Percentiles rank a stretch among this genome's conserved stretches.
phyloP scores from a whole-genome alignment of 257 asterid species.

The Salvia rosmarinus region DNA sequence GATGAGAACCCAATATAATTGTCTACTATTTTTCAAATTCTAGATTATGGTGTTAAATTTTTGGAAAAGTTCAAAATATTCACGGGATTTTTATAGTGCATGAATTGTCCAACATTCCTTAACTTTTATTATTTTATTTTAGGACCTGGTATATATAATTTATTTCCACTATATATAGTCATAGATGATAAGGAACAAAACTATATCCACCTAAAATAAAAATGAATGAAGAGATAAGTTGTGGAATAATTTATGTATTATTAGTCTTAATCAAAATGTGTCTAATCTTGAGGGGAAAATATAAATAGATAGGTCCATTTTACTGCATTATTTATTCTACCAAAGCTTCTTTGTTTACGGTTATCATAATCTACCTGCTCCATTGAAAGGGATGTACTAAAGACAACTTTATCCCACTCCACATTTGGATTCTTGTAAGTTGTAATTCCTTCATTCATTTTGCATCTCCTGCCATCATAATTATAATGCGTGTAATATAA shows the following conservation, averaged over 20 bases:
- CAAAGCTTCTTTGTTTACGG: slow-evolving; percentile 37
- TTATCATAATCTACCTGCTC: slow-evolving; percentile 37
- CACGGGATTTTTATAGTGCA: neutral
- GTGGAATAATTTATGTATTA: slow-evolving; percentile 8
- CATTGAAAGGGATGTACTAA: slow-evolving; percentile 35
- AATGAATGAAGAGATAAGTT: slow-evolving; percentile 9
- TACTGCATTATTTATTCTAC: neutral
- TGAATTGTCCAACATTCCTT: neutral
- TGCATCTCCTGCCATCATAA: too few species aligned
- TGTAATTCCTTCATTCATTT: slow-evolving; percentile 17
- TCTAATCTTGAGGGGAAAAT: neutral
- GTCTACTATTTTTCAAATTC: too few species aligned
- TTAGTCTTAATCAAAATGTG: slow-evolving; percentile 38
- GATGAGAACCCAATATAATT: too few species aligned
- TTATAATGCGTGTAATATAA: too few species aligned
- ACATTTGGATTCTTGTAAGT: neutral
- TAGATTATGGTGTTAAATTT: too few species aligned
- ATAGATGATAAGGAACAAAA: slow-evolving; percentile 20
- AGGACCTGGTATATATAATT: neutral
- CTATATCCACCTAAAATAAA: slow-evolving; percentile 14
- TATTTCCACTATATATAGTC: neutral
- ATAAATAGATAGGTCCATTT: neutral
- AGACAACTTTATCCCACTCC: slow-evolving; percentile 32
- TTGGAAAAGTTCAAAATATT: too few species aligned
- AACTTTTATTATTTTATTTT: neutral